Evolutionary conservation across 352 stramenopile genomes (phyloP).

Genomic region (Phytophthora fragariae): DNA sequence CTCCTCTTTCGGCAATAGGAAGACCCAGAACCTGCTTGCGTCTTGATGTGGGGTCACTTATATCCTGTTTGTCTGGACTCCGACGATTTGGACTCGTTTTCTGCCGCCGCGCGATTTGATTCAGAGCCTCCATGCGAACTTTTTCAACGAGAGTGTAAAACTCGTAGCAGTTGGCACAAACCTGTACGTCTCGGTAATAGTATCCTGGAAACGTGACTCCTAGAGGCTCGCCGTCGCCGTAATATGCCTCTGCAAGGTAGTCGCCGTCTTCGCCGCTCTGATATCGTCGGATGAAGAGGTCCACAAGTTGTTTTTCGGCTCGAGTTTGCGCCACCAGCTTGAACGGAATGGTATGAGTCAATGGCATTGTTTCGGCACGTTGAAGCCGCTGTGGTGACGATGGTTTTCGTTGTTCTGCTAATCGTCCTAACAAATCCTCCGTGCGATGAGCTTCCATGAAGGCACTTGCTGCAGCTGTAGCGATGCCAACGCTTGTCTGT

Average conservation of each 20-base stretch:
- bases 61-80: constrained; percentile 14
- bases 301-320: constrained; percentile 80
- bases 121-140: constrained; percentile 72
- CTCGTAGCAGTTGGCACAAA: constrained; percentile 81
- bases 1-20: constrained; percentile 27
- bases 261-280: constrained; percentile 77
- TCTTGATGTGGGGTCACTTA: not conserved
- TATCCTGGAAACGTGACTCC: constrained; percentile 81
- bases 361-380: constrained; percentile 19
- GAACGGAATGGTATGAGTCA: constrained; percentile 74
- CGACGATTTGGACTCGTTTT: constrained; percentile 29
- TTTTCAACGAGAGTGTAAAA: constrained; percentile 84
- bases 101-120: constrained; percentile 44
- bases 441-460: constrained; percentile 59
- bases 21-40: constrained; percentile 17
- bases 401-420: constrained; percentile 40
- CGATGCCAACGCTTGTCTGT: constrained; percentile 58
- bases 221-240: constrained; percentile 77
- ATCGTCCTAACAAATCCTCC: constrained; percentile 23
- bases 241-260: constrained; percentile 79
- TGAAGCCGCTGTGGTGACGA: constrained; percentile 49
- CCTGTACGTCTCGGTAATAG: constrained; percentile 85
- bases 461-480: constrained; percentile 58
- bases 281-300: constrained; percentile 83
- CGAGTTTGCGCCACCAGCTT: constrained; percentile 83